These are phyloP conservation scores for Fusarium sp. DNA, from an alignment of 2,329 filamentous ascomycete genomes.

Conservation along the genomic window DNA sequence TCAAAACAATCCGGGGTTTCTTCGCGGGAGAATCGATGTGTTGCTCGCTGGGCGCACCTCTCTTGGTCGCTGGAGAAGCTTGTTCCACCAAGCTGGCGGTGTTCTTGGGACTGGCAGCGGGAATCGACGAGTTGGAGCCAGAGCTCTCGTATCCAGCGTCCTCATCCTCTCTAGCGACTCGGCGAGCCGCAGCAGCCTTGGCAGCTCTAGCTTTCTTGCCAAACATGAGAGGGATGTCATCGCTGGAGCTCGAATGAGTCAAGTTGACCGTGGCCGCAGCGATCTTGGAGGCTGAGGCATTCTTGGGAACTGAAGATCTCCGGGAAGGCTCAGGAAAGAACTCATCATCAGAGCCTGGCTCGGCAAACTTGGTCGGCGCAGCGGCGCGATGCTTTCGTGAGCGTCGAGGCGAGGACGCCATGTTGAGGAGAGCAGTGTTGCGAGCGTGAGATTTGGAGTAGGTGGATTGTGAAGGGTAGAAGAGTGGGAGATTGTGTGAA, in stretches of 20 bases:
- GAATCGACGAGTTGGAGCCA: background rate
- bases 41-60: background rate
- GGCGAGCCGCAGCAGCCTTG: background rate
- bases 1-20: conserved; percentile 15
- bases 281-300: background rate
- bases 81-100: background rate
- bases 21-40: conserved; percentile 10
- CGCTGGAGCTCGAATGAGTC: background rate
- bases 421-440: background rate
- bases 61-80: background rate
- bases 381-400: background rate
- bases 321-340: background rate
- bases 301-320: background rate
- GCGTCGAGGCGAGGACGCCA: background rate
- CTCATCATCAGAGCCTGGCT: background rate
- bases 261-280: background rate
- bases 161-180: background rate
- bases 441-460: background rate
- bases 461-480: background rate
- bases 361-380: background rate
- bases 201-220: background rate
- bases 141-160: background rate
- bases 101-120: background rate
- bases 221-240: background rate
- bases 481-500: background rate